phyloP scores from a whole-genome alignment of 1,139 yeast species.

The Kodamaea suecica region DNA sequence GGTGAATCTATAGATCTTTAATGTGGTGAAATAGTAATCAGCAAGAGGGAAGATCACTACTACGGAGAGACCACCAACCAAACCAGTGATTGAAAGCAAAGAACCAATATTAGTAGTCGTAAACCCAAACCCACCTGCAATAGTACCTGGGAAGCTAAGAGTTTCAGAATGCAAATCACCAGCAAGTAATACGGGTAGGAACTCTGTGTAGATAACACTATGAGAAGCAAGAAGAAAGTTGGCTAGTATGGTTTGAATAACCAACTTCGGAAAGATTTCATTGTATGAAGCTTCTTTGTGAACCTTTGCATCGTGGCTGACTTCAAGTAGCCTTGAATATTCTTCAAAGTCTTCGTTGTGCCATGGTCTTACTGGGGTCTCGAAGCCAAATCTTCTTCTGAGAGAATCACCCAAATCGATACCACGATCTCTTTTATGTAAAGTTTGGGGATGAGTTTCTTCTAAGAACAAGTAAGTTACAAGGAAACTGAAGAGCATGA shows the following conservation, averaged over 20 bases:
- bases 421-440: constrained; percentile 46
- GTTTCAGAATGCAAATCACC: constrained; percentile 14
- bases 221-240: constrained; percentile 20
- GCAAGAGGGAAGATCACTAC: constrained; percentile 23
- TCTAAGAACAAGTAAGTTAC: constrained; percentile 52
- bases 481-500: constrained; percentile 37
- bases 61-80: constrained; percentile 24
- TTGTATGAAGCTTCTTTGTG: constrained; percentile 5
- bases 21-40: constrained; percentile 22
- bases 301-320: constrained; percentile 2
- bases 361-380: constrained; percentile 34
- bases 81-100: constrained; percentile 25
- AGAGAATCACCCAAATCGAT: constrained; percentile 50
- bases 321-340: constrained; percentile 7
- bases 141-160: constrained; percentile 19
- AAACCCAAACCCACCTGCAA: constrained; percentile 24
- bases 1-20: constrained; percentile 21
- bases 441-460: constrained; percentile 51
- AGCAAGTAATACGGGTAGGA: constrained; percentile 24
- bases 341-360: constrained; percentile 8
- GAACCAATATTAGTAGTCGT: constrained; percentile 22
- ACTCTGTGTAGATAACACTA: constrained; percentile 20
- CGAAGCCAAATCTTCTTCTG: constrained; percentile 29
- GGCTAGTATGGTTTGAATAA: constrained; percentile 20
- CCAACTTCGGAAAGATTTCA: constrained; percentile 21